Conservation (phyloP, 495 filamentous ascomycete species). For the Trichoderma virens region DNA sequence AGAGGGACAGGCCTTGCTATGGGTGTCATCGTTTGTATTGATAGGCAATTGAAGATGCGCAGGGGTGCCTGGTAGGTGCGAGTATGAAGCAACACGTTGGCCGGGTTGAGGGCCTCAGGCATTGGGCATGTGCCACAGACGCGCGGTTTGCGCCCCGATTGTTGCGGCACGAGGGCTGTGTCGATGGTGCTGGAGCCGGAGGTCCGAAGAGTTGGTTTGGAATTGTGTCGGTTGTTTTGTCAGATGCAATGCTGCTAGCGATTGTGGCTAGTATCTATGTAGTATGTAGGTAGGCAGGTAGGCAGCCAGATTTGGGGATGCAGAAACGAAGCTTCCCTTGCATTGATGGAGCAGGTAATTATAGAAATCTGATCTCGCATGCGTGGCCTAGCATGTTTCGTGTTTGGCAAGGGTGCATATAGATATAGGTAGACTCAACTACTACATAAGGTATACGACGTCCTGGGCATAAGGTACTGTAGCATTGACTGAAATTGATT, state of each 20-base stretch:
- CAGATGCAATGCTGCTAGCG: not conserved
- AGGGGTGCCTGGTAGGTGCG: not conserved
- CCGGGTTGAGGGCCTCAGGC: no score
- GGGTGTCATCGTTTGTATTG: not conserved
- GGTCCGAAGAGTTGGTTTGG: not conserved
- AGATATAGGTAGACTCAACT: no score
- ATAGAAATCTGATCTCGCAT: not conserved
- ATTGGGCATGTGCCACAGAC: not conserved
- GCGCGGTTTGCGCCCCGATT: not conserved
- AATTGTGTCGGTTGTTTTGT: not conserved
- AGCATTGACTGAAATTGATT: no score
- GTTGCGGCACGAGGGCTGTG: not conserved
- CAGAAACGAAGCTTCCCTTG: not conserved
- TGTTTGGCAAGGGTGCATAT: not conserved
- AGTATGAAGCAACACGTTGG: no score
- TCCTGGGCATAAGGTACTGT: no score
- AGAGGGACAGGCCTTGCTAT: not conserved
- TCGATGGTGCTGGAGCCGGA: not conserved
- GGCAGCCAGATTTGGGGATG: not conserved
- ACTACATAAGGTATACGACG: no score
- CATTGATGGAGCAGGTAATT: not conserved
- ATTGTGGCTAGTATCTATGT: no score
- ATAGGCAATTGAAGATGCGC: not conserved
- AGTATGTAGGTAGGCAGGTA: not conserved
- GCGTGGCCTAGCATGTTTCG: not conserved